These are phyloP conservation scores for Metarhizium robertsii DNA, from an alignment of 2,329 filamentous ascomycete genomes.

Conservation along the genomic window DNA sequence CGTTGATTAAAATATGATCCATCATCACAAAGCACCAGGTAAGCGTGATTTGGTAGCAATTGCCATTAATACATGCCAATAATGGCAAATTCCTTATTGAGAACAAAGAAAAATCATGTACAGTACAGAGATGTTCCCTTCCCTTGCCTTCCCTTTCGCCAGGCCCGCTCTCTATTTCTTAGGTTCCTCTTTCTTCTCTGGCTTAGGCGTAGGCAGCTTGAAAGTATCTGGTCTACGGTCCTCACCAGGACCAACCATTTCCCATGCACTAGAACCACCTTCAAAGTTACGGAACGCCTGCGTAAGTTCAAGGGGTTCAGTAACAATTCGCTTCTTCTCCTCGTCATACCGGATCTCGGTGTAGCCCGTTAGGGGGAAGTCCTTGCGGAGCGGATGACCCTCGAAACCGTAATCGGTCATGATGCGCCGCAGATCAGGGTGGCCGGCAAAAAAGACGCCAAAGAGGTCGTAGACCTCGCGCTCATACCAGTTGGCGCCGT, in stretches of 20 bases:
- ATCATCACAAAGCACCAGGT: too few species aligned
- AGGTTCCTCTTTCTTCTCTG: slow-evolving; percentile 80
- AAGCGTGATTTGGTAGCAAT: neutral
- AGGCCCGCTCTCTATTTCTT: slow-evolving; percentile 64
- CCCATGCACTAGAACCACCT: slow-evolving; percentile 66
- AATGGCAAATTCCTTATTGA: slow-evolving; percentile 1
- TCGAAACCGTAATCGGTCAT: slow-evolving; percentile 99
- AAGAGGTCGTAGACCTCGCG: slow-evolving; percentile 96
- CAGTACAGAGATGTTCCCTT: slow-evolving; percentile 2
- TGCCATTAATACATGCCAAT: neutral
- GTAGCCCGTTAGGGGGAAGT: slow-evolving; percentile 96
- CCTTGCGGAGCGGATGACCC: slow-evolving; percentile 92
- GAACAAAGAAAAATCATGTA: slow-evolving; percentile 7
- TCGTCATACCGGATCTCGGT: slow-evolving; percentile 97
- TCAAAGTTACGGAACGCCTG: slow-evolving; percentile 99
- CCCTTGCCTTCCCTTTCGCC: neutral
- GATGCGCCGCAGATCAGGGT: slow-evolving; percentile 92
- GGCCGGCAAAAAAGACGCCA: slow-evolving; percentile 90
- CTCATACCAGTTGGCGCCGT: slow-evolving; percentile 98
- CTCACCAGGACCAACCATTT: slow-evolving; percentile 57
- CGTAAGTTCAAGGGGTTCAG: slow-evolving; percentile 93
- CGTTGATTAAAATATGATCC: too few species aligned
- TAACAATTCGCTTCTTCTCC: slow-evolving; percentile 99
- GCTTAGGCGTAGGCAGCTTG: slow-evolving; percentile 91
- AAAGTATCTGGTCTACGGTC: slow-evolving; percentile 74